A percentile compares a stretch with the other conserved stretches of the same genome.
These are phyloP conservation scores for Lodderomyces beijingensis DNA, from an alignment of 1,139 yeast species.

Conservation along the genomic window DNA sequence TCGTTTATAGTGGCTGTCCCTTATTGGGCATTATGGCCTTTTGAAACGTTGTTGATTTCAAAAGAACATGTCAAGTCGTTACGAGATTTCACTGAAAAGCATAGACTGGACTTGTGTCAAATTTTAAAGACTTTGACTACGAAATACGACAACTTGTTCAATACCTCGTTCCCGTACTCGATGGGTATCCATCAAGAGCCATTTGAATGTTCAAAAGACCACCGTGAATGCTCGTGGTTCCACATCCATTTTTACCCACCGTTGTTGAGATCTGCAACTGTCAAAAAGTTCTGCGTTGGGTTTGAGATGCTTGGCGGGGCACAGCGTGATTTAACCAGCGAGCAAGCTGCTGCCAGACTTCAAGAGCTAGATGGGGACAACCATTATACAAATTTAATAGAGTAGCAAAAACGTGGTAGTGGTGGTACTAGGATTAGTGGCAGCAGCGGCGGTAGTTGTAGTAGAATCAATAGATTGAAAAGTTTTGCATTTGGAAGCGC, in stretches of 20 bases:
- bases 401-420: too few species aligned
- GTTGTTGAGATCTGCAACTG: constrained; percentile 67
- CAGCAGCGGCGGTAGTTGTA: too few species aligned
- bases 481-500: too few species aligned
- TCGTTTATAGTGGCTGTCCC: constrained; percentile 71
- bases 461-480: too few species aligned
- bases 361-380: constrained; percentile 39
- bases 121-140: constrained; percentile 53
- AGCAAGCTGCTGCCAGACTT: constrained; percentile 62
- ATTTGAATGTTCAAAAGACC: constrained; percentile 36
- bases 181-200: constrained; percentile 82
- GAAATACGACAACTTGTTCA: constrained; percentile 68
- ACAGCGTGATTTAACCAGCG: constrained; percentile 74
- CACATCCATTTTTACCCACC: constrained; percentile 83
- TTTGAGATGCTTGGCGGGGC: constrained; percentile 78
- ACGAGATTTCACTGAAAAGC: constrained; percentile 44
- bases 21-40: constrained; percentile 85
- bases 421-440: too few species aligned
- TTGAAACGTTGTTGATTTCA: constrained; percentile 62
- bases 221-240: constrained; percentile 53
- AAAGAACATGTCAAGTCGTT: constrained; percentile 52
- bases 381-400: constrained; percentile 25
- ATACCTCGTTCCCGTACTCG: constrained; percentile 71
- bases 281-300: constrained; percentile 72
- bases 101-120: constrained; percentile 54